Evolutionary conservation across 2,329 filamentous ascomycete species (phyloP), one percentile per base, ranked within the genome.

Genomic region (Xylariaceae sp.): DNA sequence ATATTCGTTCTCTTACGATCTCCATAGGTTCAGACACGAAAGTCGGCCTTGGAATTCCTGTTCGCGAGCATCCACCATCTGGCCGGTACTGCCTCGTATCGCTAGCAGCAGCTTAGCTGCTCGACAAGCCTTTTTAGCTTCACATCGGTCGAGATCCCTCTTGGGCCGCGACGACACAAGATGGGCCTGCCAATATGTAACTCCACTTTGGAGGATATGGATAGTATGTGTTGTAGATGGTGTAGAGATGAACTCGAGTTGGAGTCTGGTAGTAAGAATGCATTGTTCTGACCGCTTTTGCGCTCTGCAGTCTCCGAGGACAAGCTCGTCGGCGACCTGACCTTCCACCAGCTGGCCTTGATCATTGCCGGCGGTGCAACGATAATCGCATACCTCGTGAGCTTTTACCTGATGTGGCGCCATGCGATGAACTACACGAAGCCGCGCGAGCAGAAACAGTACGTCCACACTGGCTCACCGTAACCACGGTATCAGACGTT

Each of bases 391-490:
- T 67, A 71, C n/a, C 36, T 68, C 31, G 56, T 73, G 28, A 78
- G 75, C 40, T 58, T 78, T 34, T 77, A 70, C 49, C 64, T 80
- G 26, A 72, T 79, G 44, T 74, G 63, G 59, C 70, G 71, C 64
- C 77, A 81, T 64, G 74, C 76, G 19, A 49, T 67, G 13, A 69
- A 80, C 59, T 81, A 81, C 54, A 79, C 76, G 17, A 75, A 76
- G 40, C 76, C 76, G 5, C 59, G 64, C 39, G 74, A 80, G 59
- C 76, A 81, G 54, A 70, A 68, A 59, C 74, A 80, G 54, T 57
- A 51, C 9, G 54, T 46, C 24, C 7, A 11, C 21, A 24, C 21
- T 11, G 21, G 5, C 31, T 23, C n/a, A 35, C 27, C 15, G 13
- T 31, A n/a, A n/a, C n/a, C n/a, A n/a, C n/a, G n/a, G n/a, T n/a